These are phyloP conservation scores for Sporothrix sp. DNA, from an alignment of 2,329 filamentous ascomycete genomes.

Conservation along the genomic window DNA sequence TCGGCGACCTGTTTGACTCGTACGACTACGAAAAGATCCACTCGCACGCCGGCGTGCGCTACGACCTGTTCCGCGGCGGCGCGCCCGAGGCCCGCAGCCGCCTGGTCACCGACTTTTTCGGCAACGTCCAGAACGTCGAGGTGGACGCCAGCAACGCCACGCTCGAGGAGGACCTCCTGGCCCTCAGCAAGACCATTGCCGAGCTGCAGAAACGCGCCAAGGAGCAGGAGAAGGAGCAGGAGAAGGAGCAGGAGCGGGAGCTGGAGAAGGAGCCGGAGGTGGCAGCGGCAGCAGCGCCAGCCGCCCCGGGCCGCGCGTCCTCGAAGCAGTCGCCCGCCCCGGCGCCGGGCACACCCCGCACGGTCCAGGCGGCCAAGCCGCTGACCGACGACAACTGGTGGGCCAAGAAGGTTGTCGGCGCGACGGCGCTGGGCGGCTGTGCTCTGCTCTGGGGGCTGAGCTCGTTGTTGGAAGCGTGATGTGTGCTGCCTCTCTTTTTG, in stretches of 20 bases:
- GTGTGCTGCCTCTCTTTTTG: not conserved
- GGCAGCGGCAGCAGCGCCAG: not conserved
- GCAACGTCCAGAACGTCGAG: slow-evolving; percentile 95
- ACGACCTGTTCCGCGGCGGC: slow-evolving; percentile 87
- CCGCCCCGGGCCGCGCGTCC: slow-evolving; percentile 3
- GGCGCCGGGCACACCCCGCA: slow-evolving; percentile 16
- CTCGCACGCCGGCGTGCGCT: slow-evolving; percentile 80
- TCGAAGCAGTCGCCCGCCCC: slow-evolving; percentile 10
- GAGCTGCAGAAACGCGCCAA: slow-evolving; percentile 40
- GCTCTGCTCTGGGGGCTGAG: slow-evolving; percentile 49
- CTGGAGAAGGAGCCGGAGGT: slow-evolving; percentile 31
- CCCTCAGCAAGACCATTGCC: slow-evolving; percentile 60
- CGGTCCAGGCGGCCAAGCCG: slow-evolving; percentile 43
- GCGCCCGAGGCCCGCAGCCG: slow-evolving; percentile 67
- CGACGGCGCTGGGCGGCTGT: slow-evolving; percentile 51
- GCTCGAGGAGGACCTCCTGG: slow-evolving; percentile 63
- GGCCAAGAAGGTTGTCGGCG: slow-evolving; percentile 54
- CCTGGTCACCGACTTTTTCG: slow-evolving; percentile 92
- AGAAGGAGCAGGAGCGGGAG: no score
- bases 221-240: slow-evolving; percentile 31
- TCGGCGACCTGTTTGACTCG: slow-evolving; percentile 91
- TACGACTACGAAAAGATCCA: slow-evolving; percentile 95
- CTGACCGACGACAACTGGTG: slow-evolving; percentile 58
- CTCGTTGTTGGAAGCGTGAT: slow-evolving; percentile 36
- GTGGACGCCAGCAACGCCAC: slow-evolving; percentile 58